Evolutionary conservation across 352 stramenopile genomes (phyloP).

Genomic region (Phytophthora foliorum): DNA sequence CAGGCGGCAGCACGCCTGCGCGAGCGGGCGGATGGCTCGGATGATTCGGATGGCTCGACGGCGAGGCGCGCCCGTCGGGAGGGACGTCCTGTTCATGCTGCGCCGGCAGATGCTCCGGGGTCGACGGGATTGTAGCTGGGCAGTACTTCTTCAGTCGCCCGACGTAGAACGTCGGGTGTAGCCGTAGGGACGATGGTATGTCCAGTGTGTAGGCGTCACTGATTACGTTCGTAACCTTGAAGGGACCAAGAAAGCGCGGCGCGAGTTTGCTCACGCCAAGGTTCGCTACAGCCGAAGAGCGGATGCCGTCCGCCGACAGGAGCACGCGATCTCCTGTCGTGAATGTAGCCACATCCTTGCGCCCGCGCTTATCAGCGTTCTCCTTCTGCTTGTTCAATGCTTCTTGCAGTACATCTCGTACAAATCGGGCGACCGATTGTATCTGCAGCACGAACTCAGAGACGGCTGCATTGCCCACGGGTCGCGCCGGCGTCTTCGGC

Average conservation of each 20-base stretch:
- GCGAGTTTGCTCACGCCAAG: slow-evolving; percentile 1
- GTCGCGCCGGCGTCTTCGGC: not conserved
- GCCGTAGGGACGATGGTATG: slow-evolving; percentile 12
- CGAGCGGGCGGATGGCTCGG: not conserved
- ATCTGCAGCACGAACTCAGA: not conserved
- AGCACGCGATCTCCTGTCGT: not conserved
- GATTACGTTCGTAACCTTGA: not conserved
- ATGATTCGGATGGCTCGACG: not conserved
- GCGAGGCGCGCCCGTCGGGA: not conserved
- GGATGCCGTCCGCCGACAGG: not conserved
- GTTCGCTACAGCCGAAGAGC: not conserved
- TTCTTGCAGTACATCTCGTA: too few relatives aligned
- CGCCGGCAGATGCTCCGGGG: not conserved
- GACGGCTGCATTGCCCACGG: not conserved
- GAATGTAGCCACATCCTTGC: not conserved
- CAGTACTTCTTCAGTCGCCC: slow-evolving; percentile 31
- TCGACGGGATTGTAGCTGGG: not conserved
- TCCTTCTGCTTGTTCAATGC: not conserved
- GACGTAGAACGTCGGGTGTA: slow-evolving; percentile 48
- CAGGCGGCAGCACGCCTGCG: not conserved
- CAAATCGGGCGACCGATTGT: too few relatives aligned
- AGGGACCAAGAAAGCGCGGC: slow-evolving; percentile 1
- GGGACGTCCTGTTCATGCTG: not conserved
- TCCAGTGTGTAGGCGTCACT: slow-evolving; percentile 22
- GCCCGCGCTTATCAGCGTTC: not conserved